phyloP scores from a whole-genome alignment of 1,284 basidiomycete genomes.

The Sanghuangporus weigelae region DNA sequence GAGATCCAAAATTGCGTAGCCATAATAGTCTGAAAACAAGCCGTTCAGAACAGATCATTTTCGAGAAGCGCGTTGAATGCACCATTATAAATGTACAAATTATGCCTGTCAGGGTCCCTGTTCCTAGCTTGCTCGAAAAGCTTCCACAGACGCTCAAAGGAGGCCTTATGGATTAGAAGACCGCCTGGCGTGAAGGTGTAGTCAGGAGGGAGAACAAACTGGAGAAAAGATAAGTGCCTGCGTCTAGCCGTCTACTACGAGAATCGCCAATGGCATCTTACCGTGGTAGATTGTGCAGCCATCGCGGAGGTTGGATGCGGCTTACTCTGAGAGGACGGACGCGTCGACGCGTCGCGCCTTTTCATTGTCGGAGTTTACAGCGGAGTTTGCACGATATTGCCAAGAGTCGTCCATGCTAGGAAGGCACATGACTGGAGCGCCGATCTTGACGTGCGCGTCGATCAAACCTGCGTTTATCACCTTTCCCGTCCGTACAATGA shows the following conservation, averaged over 20 bases:
- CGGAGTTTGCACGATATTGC: constrained; percentile 3
- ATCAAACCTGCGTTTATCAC: not conserved
- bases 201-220: constrained; percentile 8
- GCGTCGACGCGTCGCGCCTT: not conserved
- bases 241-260: too few species aligned
- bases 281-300: not conserved
- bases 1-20: constrained; percentile 30
- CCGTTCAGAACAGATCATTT: not conserved
- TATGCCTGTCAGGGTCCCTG: constrained; percentile 33
- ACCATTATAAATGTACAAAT: constrained; percentile 40
- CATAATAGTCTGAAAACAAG: constrained; percentile 24
- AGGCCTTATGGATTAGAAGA: constrained; percentile 29
- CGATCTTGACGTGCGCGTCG: not conserved
- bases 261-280: not conserved
- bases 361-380: not conserved
- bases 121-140: constrained; percentile 30
- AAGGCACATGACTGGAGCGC: too few species aligned
- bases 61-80: constrained; percentile 1
- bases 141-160: constrained; percentile 26
- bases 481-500: not conserved
- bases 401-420: too few species aligned
- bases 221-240: not conserved
- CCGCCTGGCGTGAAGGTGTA: constrained; percentile 32
- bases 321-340: not conserved
- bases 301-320: not conserved